These are phyloP conservation scores for Digitaria exilis DNA, from an alignment of 202 grass and related monocot species.

Conservation along the genomic window DNA sequence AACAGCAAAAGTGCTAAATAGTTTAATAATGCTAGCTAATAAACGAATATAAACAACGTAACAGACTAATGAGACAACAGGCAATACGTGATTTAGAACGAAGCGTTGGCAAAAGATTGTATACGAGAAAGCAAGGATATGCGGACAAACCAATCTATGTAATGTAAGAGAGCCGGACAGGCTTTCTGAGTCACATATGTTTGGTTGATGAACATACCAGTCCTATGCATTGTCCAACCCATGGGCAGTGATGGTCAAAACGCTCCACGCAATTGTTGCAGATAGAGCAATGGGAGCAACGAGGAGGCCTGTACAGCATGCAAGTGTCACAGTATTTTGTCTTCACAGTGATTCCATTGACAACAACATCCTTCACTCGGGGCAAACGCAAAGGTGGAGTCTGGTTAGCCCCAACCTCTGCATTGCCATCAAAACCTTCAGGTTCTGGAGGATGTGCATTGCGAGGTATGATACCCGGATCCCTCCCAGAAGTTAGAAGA, in stretches of 20 bases:
- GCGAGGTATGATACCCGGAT: slow-evolving; percentile 76
- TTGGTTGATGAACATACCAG: slow-evolving; percentile 57
- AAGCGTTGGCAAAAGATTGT: not conserved
- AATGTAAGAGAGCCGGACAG: not conserved
- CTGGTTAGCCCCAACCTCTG: slow-evolving; percentile 61
- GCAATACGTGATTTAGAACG: not conserved
- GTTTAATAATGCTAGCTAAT: not conserved
- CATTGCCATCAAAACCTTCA: slow-evolving; percentile 65
- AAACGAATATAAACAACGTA: slow-evolving; percentile 11
- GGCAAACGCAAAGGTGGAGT: slow-evolving; percentile 66
- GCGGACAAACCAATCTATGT: not conserved
- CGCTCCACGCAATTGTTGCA: slow-evolving; percentile 82
- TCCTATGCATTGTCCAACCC: slow-evolving; percentile 85
- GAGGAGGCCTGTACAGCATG: slow-evolving; percentile 76
- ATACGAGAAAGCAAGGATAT: not conserved
- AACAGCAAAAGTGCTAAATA: not conserved
- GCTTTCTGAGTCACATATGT: slow-evolving; percentile 16
- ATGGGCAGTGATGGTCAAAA: slow-evolving; percentile 78
- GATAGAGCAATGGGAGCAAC: slow-evolving; percentile 79
- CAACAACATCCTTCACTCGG: slow-evolving; percentile 66
- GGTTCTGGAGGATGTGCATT: slow-evolving; percentile 76
- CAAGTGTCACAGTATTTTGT: slow-evolving; percentile 82
- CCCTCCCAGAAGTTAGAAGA: slow-evolving; percentile 76
- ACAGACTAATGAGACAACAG: not conserved
- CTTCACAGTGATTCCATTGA: slow-evolving; percentile 82